Evolutionary conservation across 2,329 filamentous ascomycete genomes (phyloP), one percentile per base, ranked within the genome.

Genomic region (Paecilomyces variotii): DNA sequence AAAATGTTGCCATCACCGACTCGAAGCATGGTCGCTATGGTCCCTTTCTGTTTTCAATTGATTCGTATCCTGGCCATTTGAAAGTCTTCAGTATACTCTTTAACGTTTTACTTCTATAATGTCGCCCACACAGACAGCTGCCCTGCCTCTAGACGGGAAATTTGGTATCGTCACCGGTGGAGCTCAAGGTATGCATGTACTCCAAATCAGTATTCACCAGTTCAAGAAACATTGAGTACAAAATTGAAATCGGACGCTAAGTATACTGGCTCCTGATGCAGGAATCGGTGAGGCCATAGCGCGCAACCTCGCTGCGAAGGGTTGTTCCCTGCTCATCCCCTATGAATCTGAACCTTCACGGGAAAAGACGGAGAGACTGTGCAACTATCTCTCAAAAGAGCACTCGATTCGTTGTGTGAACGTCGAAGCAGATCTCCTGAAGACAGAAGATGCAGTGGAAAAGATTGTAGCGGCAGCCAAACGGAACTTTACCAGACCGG

Each of bases 101-200:
- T n/a, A 24, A 19, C 28, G 27, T 30, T 52, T 25, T 64, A 66
- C 64, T 60, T 10, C 62, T 19, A 60, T 55, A 32, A 51, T 60
- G 51, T 45, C 39, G 14, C 24, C 45, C 35, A 14, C 25, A 50
- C 57, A 56, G 55, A 50, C 62, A 14, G 27, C 25, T 28, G 50
- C 52, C 60, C 69, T 74, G 45, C 67, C 74, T 54, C 78, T 88
- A n/a, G 85, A 90, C 69, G 88, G 88, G 65, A 91, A 91, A 73
- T 79, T 92, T 56, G 90, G 84, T 56, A 86, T 95, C 64, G 80
- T 94, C 53, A 94, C 90, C 1, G 90, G 90, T 58, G 88, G 86
- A 60, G 91, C 89, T 59, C 79, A 90, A 79, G 89, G 89, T 90
- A 79, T 61, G 66, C 54, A 19, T 19, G 19, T 1, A 1, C 1